Evolutionary conservation across 331 rosid species (phyloP).

Genomic region (Rosa hybrid): DNA sequence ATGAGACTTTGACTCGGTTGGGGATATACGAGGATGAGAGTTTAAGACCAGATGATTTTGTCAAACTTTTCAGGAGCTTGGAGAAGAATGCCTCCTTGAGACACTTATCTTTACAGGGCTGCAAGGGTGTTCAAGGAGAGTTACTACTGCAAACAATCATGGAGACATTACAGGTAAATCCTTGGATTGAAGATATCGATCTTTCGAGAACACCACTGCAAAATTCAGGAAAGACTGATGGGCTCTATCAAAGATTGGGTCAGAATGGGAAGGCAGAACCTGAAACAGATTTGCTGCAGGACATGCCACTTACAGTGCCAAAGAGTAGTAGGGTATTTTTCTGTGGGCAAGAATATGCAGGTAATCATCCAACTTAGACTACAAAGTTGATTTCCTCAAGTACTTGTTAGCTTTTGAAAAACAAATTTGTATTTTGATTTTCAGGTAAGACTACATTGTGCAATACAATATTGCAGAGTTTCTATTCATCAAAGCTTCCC

Average conservation of each 20-base stretch:
- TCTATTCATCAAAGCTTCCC: slow-evolving; percentile 60
- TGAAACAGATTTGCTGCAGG: slow-evolving; percentile 74
- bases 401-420: background rate
- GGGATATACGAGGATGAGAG: slow-evolving; percentile 80
- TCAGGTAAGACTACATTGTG: slow-evolving; percentile 87
- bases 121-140: slow-evolving; percentile 83
- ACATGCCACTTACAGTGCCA: slow-evolving; percentile 85
- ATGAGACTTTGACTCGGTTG: slow-evolving; percentile 59
- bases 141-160: slow-evolving; percentile 58
- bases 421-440: slow-evolving; percentile 26
- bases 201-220: slow-evolving; percentile 81
- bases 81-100: slow-evolving; percentile 86
- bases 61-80: slow-evolving; percentile 71
- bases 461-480: slow-evolving; percentile 72
- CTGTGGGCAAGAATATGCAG: slow-evolving; percentile 96
- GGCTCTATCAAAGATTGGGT: slow-evolving; percentile 71
- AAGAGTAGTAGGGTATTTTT: slow-evolving; percentile 88
- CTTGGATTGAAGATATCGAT: slow-evolving; percentile 93
- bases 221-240: slow-evolving; percentile 61
- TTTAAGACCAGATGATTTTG: slow-evolving; percentile 65
- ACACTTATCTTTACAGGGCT: slow-evolving; percentile 69
- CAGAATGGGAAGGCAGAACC: slow-evolving; percentile 87
- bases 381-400: slow-evolving; percentile 7
- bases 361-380: slow-evolving; percentile 35
- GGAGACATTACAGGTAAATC: slow-evolving; percentile 86